These are phyloP conservation scores for Zymoseptoria ardabiliae DNA, from an alignment of 2,329 filamentous ascomycete species.

Conservation along the genomic window DNA sequence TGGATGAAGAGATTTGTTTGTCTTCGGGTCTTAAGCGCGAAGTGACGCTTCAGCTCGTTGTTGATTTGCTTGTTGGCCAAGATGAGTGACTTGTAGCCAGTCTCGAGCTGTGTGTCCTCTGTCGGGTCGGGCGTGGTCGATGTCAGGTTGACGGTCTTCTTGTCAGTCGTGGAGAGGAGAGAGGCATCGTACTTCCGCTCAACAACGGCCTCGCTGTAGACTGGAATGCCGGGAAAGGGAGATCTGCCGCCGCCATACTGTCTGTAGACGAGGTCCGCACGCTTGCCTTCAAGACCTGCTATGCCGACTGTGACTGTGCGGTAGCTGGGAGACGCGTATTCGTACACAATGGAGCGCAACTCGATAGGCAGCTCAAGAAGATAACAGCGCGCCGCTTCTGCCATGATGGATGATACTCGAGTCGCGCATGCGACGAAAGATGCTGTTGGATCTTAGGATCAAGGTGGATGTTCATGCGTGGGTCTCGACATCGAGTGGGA, in stretches of 20 bases:
- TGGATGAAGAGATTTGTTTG: slow-evolving; percentile 35
- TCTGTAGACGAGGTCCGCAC: slow-evolving; percentile 26
- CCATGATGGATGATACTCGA: background rate
- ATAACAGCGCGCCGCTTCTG: slow-evolving; percentile 7
- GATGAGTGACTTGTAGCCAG: slow-evolving; percentile 13
- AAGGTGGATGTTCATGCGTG: background rate
- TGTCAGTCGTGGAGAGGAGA: slow-evolving; percentile 28
- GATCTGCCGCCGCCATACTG: slow-evolving; percentile 18
- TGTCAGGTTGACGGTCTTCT: slow-evolving; percentile 19
- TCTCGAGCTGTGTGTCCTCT: slow-evolving; percentile 6
- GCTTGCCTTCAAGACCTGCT: slow-evolving; percentile 28
- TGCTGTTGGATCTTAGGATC: background rate
- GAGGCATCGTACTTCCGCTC: slow-evolving; percentile 27
- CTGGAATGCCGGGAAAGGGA: slow-evolving; percentile 33
- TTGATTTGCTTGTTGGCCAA: slow-evolving; percentile 30
- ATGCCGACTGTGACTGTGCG: slow-evolving; percentile 34
- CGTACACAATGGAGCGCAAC: slow-evolving; percentile 37
- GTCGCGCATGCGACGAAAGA: background rate
- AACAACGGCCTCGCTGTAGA: slow-evolving; percentile 31
- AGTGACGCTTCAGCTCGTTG: slow-evolving; percentile 32
- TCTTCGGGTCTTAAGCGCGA: slow-evolving; percentile 20
- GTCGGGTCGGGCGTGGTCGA: slow-evolving; percentile 5
- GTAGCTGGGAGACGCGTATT: slow-evolving; percentile 31
- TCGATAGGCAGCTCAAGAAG: slow-evolving; percentile 33
- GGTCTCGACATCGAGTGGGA: background rate